phyloP scores from a whole-genome alignment of 768 basidiomycete genomes.

The Naematelia aurantialba region DNA sequence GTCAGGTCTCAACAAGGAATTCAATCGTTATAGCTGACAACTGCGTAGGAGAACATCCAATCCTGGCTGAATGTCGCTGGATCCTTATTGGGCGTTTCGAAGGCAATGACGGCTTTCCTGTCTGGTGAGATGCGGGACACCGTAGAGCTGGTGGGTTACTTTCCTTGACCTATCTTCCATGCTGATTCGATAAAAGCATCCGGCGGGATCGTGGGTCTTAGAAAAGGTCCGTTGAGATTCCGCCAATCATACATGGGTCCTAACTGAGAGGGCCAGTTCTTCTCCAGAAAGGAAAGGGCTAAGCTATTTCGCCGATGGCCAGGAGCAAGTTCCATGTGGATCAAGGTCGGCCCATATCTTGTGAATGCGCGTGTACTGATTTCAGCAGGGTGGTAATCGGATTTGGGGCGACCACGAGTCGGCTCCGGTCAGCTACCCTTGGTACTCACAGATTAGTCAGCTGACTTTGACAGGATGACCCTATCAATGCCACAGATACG shows the following conservation, averaged over 20 bases:
- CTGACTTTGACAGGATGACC: conserved; percentile 70
- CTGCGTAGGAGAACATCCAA: conserved; percentile 68
- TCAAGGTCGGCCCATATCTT: conserved; percentile 62
- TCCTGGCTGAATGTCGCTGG: conserved; percentile 79
- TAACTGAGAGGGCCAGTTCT: conserved; percentile 66
- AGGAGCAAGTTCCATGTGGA: conserved; percentile 88
- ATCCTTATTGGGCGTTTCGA: conserved; percentile 63
- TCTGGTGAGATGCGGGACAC: conserved; percentile 96
- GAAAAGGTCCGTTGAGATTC: conserved; percentile 40
- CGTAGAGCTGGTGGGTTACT: conserved; percentile 53
- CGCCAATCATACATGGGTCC: background rate
- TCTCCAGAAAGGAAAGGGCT: conserved; percentile 82
- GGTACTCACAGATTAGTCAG: background rate
- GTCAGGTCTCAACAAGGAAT: conserved; percentile 51
- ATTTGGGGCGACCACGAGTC: conserved; percentile 37
- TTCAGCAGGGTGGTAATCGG: conserved; percentile 63
- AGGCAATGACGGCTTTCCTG: conserved; percentile 91
- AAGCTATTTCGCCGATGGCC: conserved; percentile 92
- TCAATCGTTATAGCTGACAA: background rate
- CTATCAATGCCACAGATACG: conserved; percentile 54
- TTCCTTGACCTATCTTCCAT: conserved; percentile 61
- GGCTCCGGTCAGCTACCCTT: conserved; percentile 24
- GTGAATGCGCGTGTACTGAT: background rate
- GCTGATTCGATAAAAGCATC: conserved; percentile 30
- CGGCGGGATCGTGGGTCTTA: conserved; percentile 50